A percentile compares a stretch with the other conserved stretches of the same genome.
Conservation (phyloP, 305 asterid species). For the Rubia occidens region DNA sequence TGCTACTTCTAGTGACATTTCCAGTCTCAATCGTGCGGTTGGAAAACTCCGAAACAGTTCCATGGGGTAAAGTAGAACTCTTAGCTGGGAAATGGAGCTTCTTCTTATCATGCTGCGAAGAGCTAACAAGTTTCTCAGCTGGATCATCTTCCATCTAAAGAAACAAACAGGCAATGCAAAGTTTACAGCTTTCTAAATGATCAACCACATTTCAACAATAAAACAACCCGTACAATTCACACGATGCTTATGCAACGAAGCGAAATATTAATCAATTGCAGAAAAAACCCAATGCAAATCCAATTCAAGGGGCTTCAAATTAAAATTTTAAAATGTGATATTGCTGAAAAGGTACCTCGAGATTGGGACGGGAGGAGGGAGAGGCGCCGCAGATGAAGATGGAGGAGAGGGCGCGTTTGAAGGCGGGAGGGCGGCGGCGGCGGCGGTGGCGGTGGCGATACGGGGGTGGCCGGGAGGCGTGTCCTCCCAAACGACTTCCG, state of each 20-base stretch:
- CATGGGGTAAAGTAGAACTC: slow-evolving; percentile 27
- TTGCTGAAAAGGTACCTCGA: slow-evolving; percentile 9
- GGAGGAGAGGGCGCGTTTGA: slow-evolving; percentile 23
- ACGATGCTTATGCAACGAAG: not conserved
- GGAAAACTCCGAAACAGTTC: slow-evolving; percentile 28
- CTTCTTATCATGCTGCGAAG: slow-evolving; percentile 36
- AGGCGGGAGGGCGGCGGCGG: slow-evolving; percentile 13
- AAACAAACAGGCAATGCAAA: slow-evolving; percentile 21
- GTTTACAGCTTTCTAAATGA: slow-evolving; percentile 12
- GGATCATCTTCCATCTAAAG: slow-evolving; percentile 72
- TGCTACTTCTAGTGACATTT: slow-evolving; percentile 35
- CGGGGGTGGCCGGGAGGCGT: slow-evolving; percentile 10
- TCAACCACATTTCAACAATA: not conserved
- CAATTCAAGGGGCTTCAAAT: not conserved
- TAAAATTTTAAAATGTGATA: not conserved
- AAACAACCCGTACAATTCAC: slow-evolving; percentile 1
- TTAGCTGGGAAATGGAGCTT: slow-evolving; percentile 39
- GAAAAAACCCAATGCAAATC: not conserved
- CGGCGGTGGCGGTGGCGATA: slow-evolving; percentile 5
- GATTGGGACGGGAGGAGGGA: slow-evolving; percentile 13
- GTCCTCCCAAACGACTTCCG: slow-evolving; percentile 26
- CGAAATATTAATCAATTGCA: not conserved
- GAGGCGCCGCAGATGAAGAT: slow-evolving; percentile 29
- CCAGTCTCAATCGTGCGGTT: slow-evolving; percentile 31
- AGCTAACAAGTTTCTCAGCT: slow-evolving; percentile 45